Evolutionary conservation across 1,139 yeast species (phyloP), one percentile per base, ranked within the genome.

Genomic region (Geotrichum europaeum): DNA sequence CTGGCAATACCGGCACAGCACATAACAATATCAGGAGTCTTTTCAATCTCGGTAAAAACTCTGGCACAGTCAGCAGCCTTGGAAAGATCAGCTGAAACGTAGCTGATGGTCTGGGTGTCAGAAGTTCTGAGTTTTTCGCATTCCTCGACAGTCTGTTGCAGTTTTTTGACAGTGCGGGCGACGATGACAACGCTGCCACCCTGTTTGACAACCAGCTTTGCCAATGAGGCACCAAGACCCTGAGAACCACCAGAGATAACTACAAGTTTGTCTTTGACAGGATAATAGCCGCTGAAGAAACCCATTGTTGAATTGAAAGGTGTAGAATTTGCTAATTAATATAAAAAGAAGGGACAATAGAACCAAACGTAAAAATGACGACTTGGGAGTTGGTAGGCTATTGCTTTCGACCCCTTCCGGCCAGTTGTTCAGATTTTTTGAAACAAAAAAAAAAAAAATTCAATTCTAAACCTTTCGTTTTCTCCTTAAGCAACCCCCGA

Each of bases 241-340:
- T 94, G 99, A 0, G 98, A 91, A 0, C 94, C 99, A 1, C 99
- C 99, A 0, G 96, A 83, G 22, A 95, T 80, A n/a, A 94, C 80
- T 1, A 89, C 92, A 1, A 83, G 72, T 72, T 86, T 69, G 51
- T 64, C 65, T 25, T 65, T 59, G 15, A 67, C 64, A 6, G 60
- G 57, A 47, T 59, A 62, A 32, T 62, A 51, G 18, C 62, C 63
- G 36, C 62, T 61, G 57, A 61, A 62, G 52, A 51, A 62, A 13
- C 64, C 65, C 65, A 63, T 63, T 22, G 7, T 53, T 10, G 45
- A 18, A n/a, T n/a, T 52, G n/a, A 18, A 40, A 3, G 9, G 18
- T 40, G 7, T 40, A 4, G 9, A 40, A 40, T n/a, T 5, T n/a
- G 18, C 20, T 40, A 18, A n/a, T 5, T 4, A n/a, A 40, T 40